phyloP scores from a whole-genome alignment of 805 yeast genomes.

The Lachancea quebecensis region DNA sequence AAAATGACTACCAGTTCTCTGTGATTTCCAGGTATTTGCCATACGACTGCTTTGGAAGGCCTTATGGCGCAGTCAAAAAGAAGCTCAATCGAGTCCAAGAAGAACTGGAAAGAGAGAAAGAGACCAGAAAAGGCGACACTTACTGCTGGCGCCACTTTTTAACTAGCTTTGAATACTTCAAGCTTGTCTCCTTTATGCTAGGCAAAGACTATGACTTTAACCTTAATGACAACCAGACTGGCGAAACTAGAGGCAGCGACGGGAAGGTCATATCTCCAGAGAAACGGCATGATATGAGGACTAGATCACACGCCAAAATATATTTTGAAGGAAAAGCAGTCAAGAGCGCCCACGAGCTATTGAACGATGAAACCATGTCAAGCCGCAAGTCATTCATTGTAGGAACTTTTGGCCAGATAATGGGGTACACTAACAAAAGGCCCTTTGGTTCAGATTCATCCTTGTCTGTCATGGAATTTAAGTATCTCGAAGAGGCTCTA shows the following conservation, averaged over 20 bases:
- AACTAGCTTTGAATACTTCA: slow-evolving; percentile 17
- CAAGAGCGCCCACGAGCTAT: slow-evolving; percentile 12
- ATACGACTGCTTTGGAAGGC: slow-evolving; percentile 6
- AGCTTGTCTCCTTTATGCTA: slow-evolving; percentile 14
- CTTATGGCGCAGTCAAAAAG: background rate
- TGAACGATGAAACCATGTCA: slow-evolving; percentile 11
- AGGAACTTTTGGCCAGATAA: slow-evolving; percentile 6
- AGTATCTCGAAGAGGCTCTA: slow-evolving; percentile 5
- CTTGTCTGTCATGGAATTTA: slow-evolving; percentile 8
- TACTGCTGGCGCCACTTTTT: slow-evolving; percentile 12
- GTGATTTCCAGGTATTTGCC: slow-evolving; percentile 6
- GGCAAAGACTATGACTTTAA: slow-evolving; percentile 14
- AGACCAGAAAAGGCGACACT: slow-evolving; percentile 7
- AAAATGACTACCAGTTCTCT: slow-evolving; percentile 4
- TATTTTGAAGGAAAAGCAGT: slow-evolving; percentile 16
- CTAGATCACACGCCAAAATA: slow-evolving; percentile 17
- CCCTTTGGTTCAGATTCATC: slow-evolving; percentile 6
- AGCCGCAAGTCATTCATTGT: slow-evolving; percentile 7
- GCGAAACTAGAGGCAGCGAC: slow-evolving; percentile 18
- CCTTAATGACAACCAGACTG: slow-evolving; percentile 15
- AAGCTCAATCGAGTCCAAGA: slow-evolving; percentile 6
- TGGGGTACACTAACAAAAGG: slow-evolving; percentile 6
- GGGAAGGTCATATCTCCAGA: slow-evolving; percentile 18
- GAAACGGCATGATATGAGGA: slow-evolving; percentile 17
- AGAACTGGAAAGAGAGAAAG: slow-evolving; percentile 2